Evolutionary conservation across 345 rosid genomes (phyloP).

Genomic region (Sisymbrium irio): DNA sequence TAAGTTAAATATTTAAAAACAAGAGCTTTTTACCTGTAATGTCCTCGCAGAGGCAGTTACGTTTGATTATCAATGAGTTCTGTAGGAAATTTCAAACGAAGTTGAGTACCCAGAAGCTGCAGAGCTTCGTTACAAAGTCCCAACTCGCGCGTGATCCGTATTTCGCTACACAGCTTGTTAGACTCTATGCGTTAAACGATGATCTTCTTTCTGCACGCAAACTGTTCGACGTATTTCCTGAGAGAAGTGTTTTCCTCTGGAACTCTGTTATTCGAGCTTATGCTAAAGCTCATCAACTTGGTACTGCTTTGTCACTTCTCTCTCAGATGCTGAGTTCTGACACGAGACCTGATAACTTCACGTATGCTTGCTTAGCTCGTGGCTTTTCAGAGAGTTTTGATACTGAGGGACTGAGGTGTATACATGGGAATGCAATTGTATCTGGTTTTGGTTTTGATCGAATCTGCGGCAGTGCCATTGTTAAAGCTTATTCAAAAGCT

Average conservation of each 20-base stretch:
- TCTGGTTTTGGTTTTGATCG: slow-evolving; percentile 61
- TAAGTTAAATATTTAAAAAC: not conserved
- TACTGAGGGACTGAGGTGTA: slow-evolving; percentile 41
- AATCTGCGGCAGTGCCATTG: slow-evolving; percentile 58
- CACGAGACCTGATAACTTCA: slow-evolving; percentile 64
- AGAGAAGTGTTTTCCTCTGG: slow-evolving; percentile 80
- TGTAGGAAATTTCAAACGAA: slow-evolving; percentile 48
- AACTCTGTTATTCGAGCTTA: slow-evolving; percentile 74
- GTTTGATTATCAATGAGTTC: slow-evolving; percentile 46
- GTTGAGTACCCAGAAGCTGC: slow-evolving; percentile 56
- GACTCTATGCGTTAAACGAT: slow-evolving; percentile 50
- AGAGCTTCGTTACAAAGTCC: slow-evolving; percentile 54
- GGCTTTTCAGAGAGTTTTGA: slow-evolving; percentile 55
- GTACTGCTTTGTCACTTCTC: slow-evolving; percentile 41
- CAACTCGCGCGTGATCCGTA: slow-evolving; percentile 57
- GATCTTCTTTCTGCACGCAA: slow-evolving; percentile 55
- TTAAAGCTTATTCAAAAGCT: slow-evolving; percentile 64
- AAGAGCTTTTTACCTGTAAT: not conserved
- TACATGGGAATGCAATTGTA: slow-evolving; percentile 55
- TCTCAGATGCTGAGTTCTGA: slow-evolving; percentile 47
- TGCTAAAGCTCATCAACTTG: slow-evolving; percentile 45
- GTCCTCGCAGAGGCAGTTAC: slow-evolving; percentile 29
- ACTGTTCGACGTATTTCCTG: slow-evolving; percentile 71
- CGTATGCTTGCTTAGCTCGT: slow-evolving; percentile 66
- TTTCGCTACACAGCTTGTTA: slow-evolving; percentile 55